A percentile compares a stretch with the other conserved stretches of the same genome.
Conservation (phyloP, 495 filamentous ascomycete genomes). For the Aspergillus haitiensis region DNA sequence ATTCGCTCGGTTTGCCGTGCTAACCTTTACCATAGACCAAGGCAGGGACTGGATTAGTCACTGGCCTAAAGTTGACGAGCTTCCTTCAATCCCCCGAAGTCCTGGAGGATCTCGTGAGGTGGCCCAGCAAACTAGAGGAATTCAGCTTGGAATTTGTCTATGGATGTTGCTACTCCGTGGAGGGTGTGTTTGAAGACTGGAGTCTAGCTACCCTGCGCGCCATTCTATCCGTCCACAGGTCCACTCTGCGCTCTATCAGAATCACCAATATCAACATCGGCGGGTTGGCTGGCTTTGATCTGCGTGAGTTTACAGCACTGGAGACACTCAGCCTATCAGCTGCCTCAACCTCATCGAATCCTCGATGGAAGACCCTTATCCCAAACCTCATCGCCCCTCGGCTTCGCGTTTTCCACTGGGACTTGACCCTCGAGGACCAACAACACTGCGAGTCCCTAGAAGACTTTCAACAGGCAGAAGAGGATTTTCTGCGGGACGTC, state of each 20-base stretch:
- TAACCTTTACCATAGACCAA: neutral
- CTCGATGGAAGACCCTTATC: neutral
- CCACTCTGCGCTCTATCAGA: constrained; percentile 3
- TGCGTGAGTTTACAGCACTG: neutral
- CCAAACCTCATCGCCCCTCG: neutral
- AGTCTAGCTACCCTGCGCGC: constrained; percentile 13
- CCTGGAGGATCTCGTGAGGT: constrained; percentile 2
- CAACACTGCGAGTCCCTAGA: neutral
- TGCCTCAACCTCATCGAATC: neutral
- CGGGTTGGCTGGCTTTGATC: constrained; percentile 4
- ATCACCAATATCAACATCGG: neutral
- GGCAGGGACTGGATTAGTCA: neutral
- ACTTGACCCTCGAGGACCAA: constrained; percentile 6
- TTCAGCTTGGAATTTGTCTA: constrained; percentile 1
- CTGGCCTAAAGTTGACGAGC: neutral
- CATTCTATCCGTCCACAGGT: constrained; percentile 6
- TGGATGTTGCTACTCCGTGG: neutral
- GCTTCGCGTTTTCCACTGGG: constrained; percentile 2
- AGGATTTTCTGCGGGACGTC: constrained; percentile 1
- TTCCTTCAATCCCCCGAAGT: constrained; percentile 1
- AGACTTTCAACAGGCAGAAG: neutral
- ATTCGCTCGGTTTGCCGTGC: neutral
- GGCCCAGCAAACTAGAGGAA: constrained; percentile 1
- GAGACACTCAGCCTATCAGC: constrained; percentile 4
- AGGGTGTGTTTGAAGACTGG: neutral